A percentile compares a stretch with the other conserved stretches of the same genome.
phyloP scores from a whole-genome alignment of 139 green algal species.

The Auxenochlorella pyrenoidosa region DNA sequence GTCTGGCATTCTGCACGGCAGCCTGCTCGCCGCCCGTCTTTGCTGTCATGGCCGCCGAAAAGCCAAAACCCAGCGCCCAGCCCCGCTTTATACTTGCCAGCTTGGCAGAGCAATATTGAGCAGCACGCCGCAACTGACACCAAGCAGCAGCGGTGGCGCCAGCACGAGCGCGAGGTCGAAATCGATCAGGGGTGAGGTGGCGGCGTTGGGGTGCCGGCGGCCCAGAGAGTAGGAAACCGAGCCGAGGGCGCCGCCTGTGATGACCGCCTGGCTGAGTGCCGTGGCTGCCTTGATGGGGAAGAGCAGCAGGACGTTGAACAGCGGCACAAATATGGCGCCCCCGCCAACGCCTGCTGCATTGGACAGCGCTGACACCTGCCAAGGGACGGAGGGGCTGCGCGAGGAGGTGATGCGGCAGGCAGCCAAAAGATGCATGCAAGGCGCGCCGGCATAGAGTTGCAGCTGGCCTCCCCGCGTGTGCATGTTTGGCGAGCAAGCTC shows the following conservation, averaged over 20 bases:
- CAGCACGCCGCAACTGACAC: slow-evolving; percentile 50
- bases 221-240: slow-evolving; percentile 3
- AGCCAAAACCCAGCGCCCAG: too few species aligned
- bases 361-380: slow-evolving; percentile 39
- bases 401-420: neutral
- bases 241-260: neutral
- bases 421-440: neutral
- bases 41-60: too few species aligned
- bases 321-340: slow-evolving; percentile 61
- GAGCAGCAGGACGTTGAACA: slow-evolving; percentile 31
- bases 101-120: slow-evolving; percentile 57
- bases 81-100: slow-evolving; percentile 14
- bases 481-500: too few species aligned
- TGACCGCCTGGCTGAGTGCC: slow-evolving; percentile 17
- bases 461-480: too few species aligned
- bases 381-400: neutral
- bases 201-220: slow-evolving; percentile 41
- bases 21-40: neutral
- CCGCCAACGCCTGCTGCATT: slow-evolving; percentile 49
- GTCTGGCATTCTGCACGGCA: neutral
- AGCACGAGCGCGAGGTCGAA: slow-evolving; percentile 53
- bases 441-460: too few species aligned
- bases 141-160: slow-evolving; percentile 53
- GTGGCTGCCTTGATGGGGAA: slow-evolving; percentile 41
- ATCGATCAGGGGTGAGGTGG: slow-evolving; percentile 43